Conservation (phyloP, 352 stramenopile species). For the Aphanomyces euteiches region DNA sequence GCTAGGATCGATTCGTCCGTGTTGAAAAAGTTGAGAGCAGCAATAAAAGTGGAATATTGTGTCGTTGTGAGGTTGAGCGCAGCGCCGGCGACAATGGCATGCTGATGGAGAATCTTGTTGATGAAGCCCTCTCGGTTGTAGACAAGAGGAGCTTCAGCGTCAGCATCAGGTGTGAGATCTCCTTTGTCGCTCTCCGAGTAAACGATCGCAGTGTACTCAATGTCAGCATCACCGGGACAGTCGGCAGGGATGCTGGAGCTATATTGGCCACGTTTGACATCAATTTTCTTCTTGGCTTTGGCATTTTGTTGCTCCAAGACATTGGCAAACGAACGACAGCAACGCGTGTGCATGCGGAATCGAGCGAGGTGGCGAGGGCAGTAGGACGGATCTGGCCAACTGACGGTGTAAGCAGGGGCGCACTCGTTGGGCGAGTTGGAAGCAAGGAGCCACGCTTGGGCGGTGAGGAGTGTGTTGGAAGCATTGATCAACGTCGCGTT, state of each 20-base stretch:
- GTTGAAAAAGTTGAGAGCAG: conserved; percentile 12
- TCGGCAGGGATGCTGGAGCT: not conserved
- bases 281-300: conserved; percentile 6
- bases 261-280: conserved; percentile 9
- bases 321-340: conserved; percentile 24
- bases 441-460: not conserved
- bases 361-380: conserved; percentile 27
- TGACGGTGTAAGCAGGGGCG: conserved; percentile 5
- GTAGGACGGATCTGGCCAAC: conserved; percentile 14
- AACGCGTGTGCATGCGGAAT: conserved; percentile 23
- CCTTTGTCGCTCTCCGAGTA: conserved; percentile 19
- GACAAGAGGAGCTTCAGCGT: not conserved
- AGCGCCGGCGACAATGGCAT: conserved; percentile 15
- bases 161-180: not conserved
- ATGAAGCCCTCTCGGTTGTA: not conserved
- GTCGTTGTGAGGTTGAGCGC: not conserved
- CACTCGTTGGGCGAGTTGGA: not conserved
- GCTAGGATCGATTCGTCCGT: too few relatives aligned
- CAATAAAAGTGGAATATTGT: not conserved
- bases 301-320: not conserved
- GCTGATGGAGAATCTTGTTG: conserved; percentile 15
- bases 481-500: too few relatives aligned
- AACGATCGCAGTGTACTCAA: conserved; percentile 17
- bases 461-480: not conserved
- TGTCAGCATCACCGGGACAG: not conserved